These are phyloP conservation scores for Corrigiola litoralis DNA, from an alignment of 179 eudicot species.

Conservation along the genomic window DNA sequence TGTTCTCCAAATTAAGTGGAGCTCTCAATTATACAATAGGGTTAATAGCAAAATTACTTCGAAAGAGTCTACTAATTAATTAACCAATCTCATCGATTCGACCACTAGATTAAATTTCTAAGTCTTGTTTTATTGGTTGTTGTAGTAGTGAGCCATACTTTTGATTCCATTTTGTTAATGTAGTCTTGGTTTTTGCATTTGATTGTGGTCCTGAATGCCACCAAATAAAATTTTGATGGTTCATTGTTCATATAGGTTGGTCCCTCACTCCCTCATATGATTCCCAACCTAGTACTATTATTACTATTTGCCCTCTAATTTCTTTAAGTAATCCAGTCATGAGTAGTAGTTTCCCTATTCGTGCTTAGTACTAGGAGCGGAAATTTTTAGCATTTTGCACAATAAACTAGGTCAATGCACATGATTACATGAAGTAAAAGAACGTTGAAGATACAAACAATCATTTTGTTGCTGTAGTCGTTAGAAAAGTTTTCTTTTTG, in stretches of 20 bases:
- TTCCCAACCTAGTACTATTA: conserved; percentile 12
- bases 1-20: background rate
- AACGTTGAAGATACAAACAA: background rate
- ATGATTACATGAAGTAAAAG: background rate
- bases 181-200: background rate
- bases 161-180: background rate
- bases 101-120: background rate
- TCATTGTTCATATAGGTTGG: background rate
- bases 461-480: too few relatives aligned
- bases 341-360: background rate
- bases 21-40: background rate
- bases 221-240: background rate
- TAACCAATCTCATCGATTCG: too few relatives aligned
- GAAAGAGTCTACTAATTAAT: background rate
- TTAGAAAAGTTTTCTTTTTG: too few relatives aligned
- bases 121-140: background rate
- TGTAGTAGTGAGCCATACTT: background rate
- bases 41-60: background rate
- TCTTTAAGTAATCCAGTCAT: too few relatives aligned
- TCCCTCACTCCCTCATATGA: conserved; percentile 7
- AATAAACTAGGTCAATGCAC: background rate
- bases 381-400: background rate
- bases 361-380: background rate
- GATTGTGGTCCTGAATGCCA: background rate
- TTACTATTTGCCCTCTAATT: background rate